A percentile compares a stretch with the other conserved stretches of the same genome.
Conservation (phyloP, 441 rosid genomes). For the Euphorbia schlechtendalii region DNA sequence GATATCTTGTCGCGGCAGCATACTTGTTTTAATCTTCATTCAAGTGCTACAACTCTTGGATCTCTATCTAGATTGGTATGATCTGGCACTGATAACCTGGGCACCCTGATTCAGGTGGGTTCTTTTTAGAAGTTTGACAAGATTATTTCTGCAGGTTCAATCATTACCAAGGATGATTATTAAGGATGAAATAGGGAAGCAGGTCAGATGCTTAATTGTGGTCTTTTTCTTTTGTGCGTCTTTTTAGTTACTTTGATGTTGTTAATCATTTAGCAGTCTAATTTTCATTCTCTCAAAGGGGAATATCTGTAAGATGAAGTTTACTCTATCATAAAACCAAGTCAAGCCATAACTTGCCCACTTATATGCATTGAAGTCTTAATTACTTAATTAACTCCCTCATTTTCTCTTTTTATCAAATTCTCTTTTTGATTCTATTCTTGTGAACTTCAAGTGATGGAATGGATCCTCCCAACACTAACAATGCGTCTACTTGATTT, state of each 20-base stretch:
- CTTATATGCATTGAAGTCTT: background rate
- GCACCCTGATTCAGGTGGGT: slow-evolving; percentile 9
- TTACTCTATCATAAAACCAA: background rate
- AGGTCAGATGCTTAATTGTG: slow-evolving; percentile 38
- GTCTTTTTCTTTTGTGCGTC: slow-evolving; percentile 9
- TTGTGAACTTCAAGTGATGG: background rate
- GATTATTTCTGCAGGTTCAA: slow-evolving; percentile 59
- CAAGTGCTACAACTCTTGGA: slow-evolving; percentile 82
- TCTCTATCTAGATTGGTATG: slow-evolving; percentile 90
- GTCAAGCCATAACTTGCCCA: background rate
- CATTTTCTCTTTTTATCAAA: background rate
- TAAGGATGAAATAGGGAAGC: slow-evolving; percentile 94
- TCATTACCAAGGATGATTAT: slow-evolving; percentile 98
- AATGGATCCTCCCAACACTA: background rate
- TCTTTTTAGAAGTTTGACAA: slow-evolving; percentile 17
- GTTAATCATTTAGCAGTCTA: no score
- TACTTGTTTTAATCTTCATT: slow-evolving; percentile 74
- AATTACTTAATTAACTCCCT: background rate
- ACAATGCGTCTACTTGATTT: slow-evolving; percentile 2
- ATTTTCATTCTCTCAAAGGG: background rate
- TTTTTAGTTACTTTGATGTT: no score
- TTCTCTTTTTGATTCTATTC: background rate
- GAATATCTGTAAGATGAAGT: background rate
- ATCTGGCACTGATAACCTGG: slow-evolving; percentile 12
- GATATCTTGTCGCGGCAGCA: slow-evolving; percentile 81